phyloP scores from a whole-genome alignment of 352 stramenopile genomes.

The Phytophthora syringae region DNA sequence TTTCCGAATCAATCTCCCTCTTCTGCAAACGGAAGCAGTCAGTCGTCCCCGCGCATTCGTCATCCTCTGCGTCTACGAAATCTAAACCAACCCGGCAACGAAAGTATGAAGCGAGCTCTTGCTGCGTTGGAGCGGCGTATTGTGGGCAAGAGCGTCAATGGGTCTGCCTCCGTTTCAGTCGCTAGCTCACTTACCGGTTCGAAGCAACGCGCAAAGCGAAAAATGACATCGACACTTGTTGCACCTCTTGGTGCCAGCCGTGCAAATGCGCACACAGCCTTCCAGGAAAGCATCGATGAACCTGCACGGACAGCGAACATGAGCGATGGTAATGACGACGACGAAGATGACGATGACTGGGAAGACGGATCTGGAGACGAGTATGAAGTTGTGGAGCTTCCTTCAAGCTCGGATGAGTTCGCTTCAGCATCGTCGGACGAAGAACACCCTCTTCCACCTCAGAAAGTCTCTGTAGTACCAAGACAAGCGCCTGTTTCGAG shows the following conservation, averaged over 20 bases:
- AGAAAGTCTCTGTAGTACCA: neutral
- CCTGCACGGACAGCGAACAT: neutral
- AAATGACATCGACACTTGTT: slow-evolving; percentile 30
- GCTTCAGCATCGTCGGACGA: slow-evolving; percentile 28
- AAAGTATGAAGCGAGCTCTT: slow-evolving; percentile 61
- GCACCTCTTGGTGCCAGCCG: slow-evolving; percentile 17
- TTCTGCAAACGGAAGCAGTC: slow-evolving; percentile 1
- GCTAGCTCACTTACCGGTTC: neutral
- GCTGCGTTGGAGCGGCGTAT: slow-evolving; percentile 75
- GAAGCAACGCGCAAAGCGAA: slow-evolving; percentile 26
- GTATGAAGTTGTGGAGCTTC: slow-evolving; percentile 74
- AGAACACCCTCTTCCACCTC: slow-evolving; percentile 8
- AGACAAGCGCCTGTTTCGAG: neutral
- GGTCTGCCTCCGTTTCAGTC: slow-evolving; percentile 3
- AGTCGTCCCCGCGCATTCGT: slow-evolving; percentile 19
- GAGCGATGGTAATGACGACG: slow-evolving; percentile 9
- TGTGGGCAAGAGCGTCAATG: slow-evolving; percentile 43
- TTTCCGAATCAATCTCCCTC: neutral
- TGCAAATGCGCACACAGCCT: neutral
- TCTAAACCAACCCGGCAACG: slow-evolving; percentile 48
- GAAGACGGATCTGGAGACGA: slow-evolving; percentile 48
- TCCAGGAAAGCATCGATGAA: neutral
- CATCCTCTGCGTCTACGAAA: slow-evolving; percentile 70
- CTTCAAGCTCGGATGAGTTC: slow-evolving; percentile 58
- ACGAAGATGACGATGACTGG: slow-evolving; percentile 38